Evolutionary conservation across 2,329 filamentous ascomycete species (phyloP), one percentile per base, ranked within the genome.

Genomic region (Botrytis byssoidea): DNA sequence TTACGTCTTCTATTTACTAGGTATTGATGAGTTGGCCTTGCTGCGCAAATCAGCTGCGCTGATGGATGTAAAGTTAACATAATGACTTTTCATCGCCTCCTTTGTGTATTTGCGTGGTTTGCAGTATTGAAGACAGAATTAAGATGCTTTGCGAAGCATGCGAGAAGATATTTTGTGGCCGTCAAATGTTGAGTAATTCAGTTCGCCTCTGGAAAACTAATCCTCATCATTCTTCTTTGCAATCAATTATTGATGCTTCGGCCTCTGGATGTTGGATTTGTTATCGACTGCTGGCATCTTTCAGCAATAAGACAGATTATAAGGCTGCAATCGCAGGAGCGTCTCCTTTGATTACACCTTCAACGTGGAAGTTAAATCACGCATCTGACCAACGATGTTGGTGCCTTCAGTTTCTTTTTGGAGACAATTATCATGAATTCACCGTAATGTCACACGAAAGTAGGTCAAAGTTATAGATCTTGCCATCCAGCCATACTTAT

Each of bases 351-450:
- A n/a, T 18, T 0, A 22, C 7, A 8, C 51, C 3, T 3, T 44
- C 9, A 29, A 20, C 1, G 6, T 51, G 32, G 44, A 0, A 4
- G 6, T 46, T 66, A 2, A 3, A 1, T 35, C 10, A 2, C 6
- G 0, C 5, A 16, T 0, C 1, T 8, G 4, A 22, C 16, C 8
- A 29, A 29, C 12, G 12, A 42, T 12, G 14, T n/a, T 12, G 44
- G 16, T 0, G 0, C 63, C 46, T 48, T 9, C 1, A 0, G 0
- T 48, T 66, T 18, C 0, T 1, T 8, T 25, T 32, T 48, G 42
- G 5, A 35, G 1, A 18, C 6, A 0, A n/a, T 20, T 18, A 6
- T 22, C 1, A 4, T 16, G 4, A 0, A 0, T 29, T 51, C 3
- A 1, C 7, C 25, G 14, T 67, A 35, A 4, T 60, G 1, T 29